Base-by-base conservation (phyloP, 2,329 filamentous ascomycete genomes). In the Aspergillus clavatus region DNA sequence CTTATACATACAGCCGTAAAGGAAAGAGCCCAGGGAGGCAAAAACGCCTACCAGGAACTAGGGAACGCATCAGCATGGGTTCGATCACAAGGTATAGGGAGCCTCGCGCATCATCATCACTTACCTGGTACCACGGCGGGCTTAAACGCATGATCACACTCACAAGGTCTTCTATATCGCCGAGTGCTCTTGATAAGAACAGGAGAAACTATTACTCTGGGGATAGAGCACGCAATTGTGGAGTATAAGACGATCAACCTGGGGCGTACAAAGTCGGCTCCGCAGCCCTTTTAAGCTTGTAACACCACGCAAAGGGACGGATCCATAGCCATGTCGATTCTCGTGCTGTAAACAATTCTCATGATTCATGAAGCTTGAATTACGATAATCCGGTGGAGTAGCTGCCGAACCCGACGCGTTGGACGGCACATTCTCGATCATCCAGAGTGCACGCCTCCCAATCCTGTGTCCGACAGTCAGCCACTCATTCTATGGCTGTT, bases 11-110 rank as follows among this genome's bases (percentile, higher is more conserved):
- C 65, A 81, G 55, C 78, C 78, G 55, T 74, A 81, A 6, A 81
- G 72, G 42, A 80, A 70, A 4, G 77, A 80, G 35, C 78, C 78
- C 5, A 81, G 65, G 1, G 78, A 80, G 52, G 78, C 78, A 60
- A 82, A 81, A 29, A 80, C 71, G 52, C 73, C 70, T 33, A 81
- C 73, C 39, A 81, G 70, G 58, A 82, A 81, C 74, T 80, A 53
- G 6, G 10, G 33, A 22, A 36, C 24, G 49, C 35, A 53, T 58
- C 42, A 60, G 51, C 44, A 43, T 40, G 14, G 19, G 16, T 4
- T 3, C n/a, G 6, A 16, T 38, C 16, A 5, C 4, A n/a, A n/a
- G n/a, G n/a, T n/a, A n/a, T n/a, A n/a, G n/a, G n/a, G n/a, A n/a
- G n/a, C n/a, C 31, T 28, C 4, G n/a, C 18, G 8, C n/a, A 26